Percentiles rank a stretch among this genome's conserved stretches.
Conservation (phyloP, 108 stramenopile species). For the Skeletonema grethae region DNA sequence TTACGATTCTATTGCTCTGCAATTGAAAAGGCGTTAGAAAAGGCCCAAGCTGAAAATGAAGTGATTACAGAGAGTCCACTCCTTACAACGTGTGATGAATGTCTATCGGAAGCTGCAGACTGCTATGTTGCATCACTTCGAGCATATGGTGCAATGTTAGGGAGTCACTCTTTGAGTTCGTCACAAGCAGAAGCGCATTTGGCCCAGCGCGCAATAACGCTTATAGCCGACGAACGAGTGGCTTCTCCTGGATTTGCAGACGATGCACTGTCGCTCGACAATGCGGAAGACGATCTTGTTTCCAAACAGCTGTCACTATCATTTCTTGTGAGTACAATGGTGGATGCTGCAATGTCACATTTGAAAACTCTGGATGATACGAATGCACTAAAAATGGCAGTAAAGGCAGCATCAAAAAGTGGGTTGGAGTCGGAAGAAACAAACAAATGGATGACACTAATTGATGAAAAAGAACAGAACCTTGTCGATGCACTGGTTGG, state of each 20-base stretch:
- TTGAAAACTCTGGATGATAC: constrained; percentile 74
- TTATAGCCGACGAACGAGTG: constrained; percentile 62
- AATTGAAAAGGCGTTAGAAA: constrained; percentile 58
- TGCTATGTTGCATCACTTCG: constrained; percentile 80
- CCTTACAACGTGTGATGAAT: constrained; percentile 58
- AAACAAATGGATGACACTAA: constrained; percentile 46
- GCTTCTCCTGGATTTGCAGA: constrained; percentile 76
- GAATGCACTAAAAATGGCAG: constrained; percentile 56
- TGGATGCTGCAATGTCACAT: constrained; percentile 69
- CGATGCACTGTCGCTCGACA: constrained; percentile 32
- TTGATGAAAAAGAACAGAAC: constrained; percentile 56
- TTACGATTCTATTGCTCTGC: constrained; percentile 79
- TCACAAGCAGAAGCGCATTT: constrained; percentile 67
- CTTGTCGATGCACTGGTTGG: constrained; percentile 70
- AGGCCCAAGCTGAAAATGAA: constrained; percentile 9
- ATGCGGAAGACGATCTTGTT: constrained; percentile 26
- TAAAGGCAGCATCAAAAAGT: constrained; percentile 55
- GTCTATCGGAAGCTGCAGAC: constrained; percentile 65
- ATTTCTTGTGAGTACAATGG: constrained; percentile 61
- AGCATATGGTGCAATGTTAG: constrained; percentile 80
- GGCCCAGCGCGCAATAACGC: constrained; percentile 66
- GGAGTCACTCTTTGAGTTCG: constrained; percentile 49
- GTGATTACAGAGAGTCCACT: constrained; percentile 50
- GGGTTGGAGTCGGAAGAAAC: constrained; percentile 54
- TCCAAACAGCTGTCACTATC: constrained; percentile 62